Evolutionary conservation across 2,329 filamentous ascomycete species (phyloP), one percentile per base, ranked within the genome.

Genomic region (Xylariaceae sp.): DNA sequence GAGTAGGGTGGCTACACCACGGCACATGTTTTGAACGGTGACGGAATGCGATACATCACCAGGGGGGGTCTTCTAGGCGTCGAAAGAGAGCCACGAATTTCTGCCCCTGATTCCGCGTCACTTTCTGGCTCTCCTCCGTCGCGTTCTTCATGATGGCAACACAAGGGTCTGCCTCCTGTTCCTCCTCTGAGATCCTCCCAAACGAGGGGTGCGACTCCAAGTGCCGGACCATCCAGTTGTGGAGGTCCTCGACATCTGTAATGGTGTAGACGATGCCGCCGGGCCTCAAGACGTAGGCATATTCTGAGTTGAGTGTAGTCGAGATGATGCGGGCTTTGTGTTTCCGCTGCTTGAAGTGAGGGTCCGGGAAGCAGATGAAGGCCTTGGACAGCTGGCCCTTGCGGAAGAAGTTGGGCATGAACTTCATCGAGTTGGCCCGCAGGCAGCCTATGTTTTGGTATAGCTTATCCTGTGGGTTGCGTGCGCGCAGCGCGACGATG

Each of bases 41-140:
- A 28, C 22, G 22, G 4, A 28, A 28, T 28, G 22, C 22, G 22
- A 28, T 28, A 28, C 14, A 17, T 64, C 48, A 83, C 90, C 90
- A 96, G 16, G 82, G 78, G 7, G 90, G 91, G 74, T 96, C 87
- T 66, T 88, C 85, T 56, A 87, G 73, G 57, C 94, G 84, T 65
- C 88, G 81, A 69, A 94, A 99, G 45, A 96, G 82, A 39, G 91
- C 93, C 44, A 97, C 87, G 72, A 88, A 96, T 73, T 97, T 99
- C 66, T 84, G 82, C 0, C 94, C 94, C 40, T 89, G 84, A 72
- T 97, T 96, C 67, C 94, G 83, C 62, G 86, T 83, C 13, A 99
- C 94, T 75, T 99, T 99, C 77, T 96, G 97, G 33, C 92, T 90
- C 75, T 99, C 95, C 71, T 99, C 94, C 3, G 95, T 99, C 73